phyloP scores from a whole-genome alignment of 2,329 filamentous ascomycete species.

The Penicillium sp. region DNA sequence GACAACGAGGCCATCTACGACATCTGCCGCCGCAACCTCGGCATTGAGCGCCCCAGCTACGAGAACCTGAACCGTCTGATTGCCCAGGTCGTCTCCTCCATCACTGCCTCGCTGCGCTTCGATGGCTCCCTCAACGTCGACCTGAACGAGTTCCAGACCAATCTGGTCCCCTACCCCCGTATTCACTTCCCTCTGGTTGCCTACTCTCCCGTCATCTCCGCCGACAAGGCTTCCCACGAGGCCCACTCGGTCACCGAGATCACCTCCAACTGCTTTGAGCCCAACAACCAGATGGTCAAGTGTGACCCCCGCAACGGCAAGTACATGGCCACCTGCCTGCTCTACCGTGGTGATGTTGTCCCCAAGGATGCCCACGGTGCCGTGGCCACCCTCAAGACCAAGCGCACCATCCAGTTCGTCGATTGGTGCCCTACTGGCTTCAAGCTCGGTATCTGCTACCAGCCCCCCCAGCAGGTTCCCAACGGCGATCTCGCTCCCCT shows the following conservation, averaged over 20 bases:
- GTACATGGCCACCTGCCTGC: slow-evolving; percentile 98
- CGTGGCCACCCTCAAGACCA: slow-evolving; percentile 96
- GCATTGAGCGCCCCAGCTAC: slow-evolving; percentile 94
- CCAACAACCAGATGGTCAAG: slow-evolving; percentile 99
- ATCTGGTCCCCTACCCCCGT: slow-evolving; percentile 96
- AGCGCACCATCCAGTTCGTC: slow-evolving; percentile 98
- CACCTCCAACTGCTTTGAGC: slow-evolving; percentile 98
- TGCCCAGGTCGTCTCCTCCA: slow-evolving; percentile 97
- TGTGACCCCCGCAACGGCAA: slow-evolving; percentile 98
- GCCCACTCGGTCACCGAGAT: slow-evolving; percentile 98
- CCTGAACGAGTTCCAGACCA: slow-evolving; percentile 99
- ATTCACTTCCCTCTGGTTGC: slow-evolving; percentile 99
- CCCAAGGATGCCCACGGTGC: slow-evolving; percentile 91
- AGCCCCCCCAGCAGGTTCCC: slow-evolving; percentile 90
- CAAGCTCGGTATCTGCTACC: slow-evolving; percentile 99
- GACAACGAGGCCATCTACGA: slow-evolving; percentile 99
- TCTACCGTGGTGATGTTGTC: slow-evolving; percentile 98
- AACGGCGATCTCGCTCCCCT: slow-evolving; percentile 97
- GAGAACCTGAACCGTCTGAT: slow-evolving; percentile 99
- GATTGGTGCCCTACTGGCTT: slow-evolving; percentile 99
- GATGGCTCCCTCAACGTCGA: slow-evolving; percentile 99
- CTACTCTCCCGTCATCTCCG: slow-evolving; percentile 90
- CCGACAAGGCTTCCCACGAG: slow-evolving; percentile 94
- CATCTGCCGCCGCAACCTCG: slow-evolving; percentile 96
- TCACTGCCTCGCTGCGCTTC: slow-evolving; percentile 96